These are phyloP conservation scores for Parvularia atlantis DNA, from an alignment of 78 protist species.

Conservation along the genomic window DNA sequence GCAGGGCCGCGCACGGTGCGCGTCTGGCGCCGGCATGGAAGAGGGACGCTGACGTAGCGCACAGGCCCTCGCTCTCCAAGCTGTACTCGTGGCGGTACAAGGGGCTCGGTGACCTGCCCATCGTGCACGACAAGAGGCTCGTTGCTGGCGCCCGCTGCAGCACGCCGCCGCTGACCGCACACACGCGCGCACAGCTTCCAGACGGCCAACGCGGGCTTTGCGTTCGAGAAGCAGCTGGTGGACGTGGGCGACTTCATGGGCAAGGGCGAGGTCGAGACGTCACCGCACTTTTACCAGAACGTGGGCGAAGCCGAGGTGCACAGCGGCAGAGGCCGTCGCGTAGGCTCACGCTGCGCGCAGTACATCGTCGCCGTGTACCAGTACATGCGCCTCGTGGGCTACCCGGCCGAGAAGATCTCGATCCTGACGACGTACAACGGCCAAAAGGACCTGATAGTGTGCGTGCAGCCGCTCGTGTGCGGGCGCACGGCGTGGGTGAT, in stretches of 20 bases:
- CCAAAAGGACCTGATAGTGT: conserved; percentile 64
- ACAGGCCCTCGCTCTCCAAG: conserved; percentile 53
- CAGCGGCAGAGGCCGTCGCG: too few species aligned
- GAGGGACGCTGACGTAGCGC: too few species aligned
- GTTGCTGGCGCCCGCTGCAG: too few species aligned
- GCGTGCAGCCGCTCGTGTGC: not conserved
- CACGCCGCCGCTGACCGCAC: too few species aligned
- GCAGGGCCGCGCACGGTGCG: conserved; percentile 45
- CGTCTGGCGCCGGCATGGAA: not conserved
- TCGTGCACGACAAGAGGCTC: conserved; percentile 18
- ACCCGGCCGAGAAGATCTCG: conserved; percentile 61
- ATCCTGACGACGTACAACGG: conserved; percentile 93
- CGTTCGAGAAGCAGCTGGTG: conserved; percentile 65
- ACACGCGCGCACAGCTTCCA: too few species aligned
- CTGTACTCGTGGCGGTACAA: conserved; percentile 84
- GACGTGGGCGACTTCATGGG: conserved; percentile 71
- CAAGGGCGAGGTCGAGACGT: conserved; percentile 65
- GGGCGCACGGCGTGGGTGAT: too few species aligned
- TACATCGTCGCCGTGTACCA: conserved; percentile 70
- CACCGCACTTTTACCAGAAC: conserved; percentile 76
- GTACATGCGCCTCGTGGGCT: conserved; percentile 88
- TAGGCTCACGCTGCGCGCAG: too few species aligned
- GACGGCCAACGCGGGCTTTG: conserved; percentile 66
- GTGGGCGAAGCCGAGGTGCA: conserved; percentile 91
- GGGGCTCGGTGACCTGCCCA: conserved; percentile 61